Evolutionary conservation across 306 rosid genomes (phyloP).

Genomic region (Fagus sylvatica): DNA sequence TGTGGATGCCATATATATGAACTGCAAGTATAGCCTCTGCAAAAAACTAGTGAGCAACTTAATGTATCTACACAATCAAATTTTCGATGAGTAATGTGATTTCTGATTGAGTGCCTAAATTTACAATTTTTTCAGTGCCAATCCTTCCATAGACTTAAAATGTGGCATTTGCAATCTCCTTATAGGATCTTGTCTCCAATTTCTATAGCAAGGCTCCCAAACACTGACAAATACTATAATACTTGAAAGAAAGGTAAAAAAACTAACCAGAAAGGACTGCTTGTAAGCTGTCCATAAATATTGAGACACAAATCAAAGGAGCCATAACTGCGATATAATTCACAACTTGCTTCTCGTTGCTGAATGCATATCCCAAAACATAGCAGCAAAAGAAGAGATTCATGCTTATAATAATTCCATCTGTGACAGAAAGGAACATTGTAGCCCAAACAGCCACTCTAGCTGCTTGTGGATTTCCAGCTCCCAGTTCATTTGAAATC

Average conservation of each 20-base stretch:
- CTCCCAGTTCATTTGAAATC: conserved; percentile 52
- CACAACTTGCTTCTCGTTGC: conserved; percentile 34
- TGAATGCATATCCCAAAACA: conserved; percentile 40
- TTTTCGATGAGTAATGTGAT: too few relatives aligned
- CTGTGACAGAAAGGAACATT: conserved; percentile 29
- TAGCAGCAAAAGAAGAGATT: conserved; percentile 21
- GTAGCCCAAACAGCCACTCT: conserved; percentile 18
- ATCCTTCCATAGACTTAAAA: neutral
- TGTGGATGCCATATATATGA: too few relatives aligned
- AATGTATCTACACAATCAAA: too few relatives aligned
- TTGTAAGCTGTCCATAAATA: conserved; percentile 42
- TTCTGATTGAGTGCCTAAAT: neutral
- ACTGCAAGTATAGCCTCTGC: too few relatives aligned
- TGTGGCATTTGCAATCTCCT: neutral
- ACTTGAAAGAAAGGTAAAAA: neutral
- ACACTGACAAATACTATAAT: neutral
- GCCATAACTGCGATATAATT: conserved; percentile 25
- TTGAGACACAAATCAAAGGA: conserved; percentile 38
- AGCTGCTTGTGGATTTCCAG: conserved; percentile 40
- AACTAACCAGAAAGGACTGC: conserved; percentile 47
- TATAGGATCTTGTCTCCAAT: neutral
- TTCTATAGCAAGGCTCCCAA: neutral
- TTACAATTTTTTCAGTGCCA: neutral
- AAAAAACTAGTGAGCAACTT: too few relatives aligned
- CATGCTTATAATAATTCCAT: conserved; percentile 26